A percentile compares a stretch with the other conserved stretches of the same genome.
phyloP scores from a whole-genome alignment of 805 yeast species.

The Saitoella complicata region DNA sequence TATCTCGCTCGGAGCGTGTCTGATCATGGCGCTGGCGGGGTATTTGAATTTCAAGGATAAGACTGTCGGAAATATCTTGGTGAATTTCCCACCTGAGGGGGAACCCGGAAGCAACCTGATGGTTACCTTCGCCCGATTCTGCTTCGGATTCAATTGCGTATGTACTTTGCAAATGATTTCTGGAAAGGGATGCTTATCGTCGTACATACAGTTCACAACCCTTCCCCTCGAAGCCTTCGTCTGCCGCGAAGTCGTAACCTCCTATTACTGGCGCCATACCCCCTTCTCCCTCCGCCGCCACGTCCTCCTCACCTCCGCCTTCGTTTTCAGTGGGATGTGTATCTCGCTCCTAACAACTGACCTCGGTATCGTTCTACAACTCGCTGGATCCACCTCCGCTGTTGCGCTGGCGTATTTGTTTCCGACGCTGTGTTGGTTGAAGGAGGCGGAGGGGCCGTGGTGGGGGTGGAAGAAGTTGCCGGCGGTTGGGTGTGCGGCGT shows the following conservation, averaged over 20 bases:
- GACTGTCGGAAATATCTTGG: conserved; percentile 75
- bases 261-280: conserved; percentile 24
- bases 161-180: too few relatives aligned
- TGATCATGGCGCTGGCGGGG: conserved; percentile 65
- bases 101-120: conserved; percentile 21
- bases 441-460: conserved; percentile 31
- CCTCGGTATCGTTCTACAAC: conserved; percentile 72
- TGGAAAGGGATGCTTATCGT: too few relatives aligned
- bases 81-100: conserved; percentile 70
- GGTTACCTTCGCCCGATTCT: conserved; percentile 74
- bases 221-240: conserved; percentile 85
- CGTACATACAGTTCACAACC: conserved; percentile 55
- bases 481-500: conserved; percentile 41
- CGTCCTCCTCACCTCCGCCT: conserved; percentile 42
- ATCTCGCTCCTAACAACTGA: conserved; percentile 61
- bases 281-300: conserved; percentile 23
- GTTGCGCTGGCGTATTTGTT: conserved; percentile 81
- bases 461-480: conserved; percentile 31
- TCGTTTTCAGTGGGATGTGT: conserved; percentile 55
- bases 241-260: conserved; percentile 70
- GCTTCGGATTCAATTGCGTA: conserved; percentile 57
- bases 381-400: conserved; percentile 87
- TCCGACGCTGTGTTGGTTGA: conserved; percentile 71
- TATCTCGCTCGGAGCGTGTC: conserved; percentile 65
- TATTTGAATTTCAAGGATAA: conserved; percentile 54